Percentiles rank a stretch among this genome's conserved stretches.
phyloP scores from a whole-genome alignment of 805 yeast species.

The Jamesozyma rosinii region DNA sequence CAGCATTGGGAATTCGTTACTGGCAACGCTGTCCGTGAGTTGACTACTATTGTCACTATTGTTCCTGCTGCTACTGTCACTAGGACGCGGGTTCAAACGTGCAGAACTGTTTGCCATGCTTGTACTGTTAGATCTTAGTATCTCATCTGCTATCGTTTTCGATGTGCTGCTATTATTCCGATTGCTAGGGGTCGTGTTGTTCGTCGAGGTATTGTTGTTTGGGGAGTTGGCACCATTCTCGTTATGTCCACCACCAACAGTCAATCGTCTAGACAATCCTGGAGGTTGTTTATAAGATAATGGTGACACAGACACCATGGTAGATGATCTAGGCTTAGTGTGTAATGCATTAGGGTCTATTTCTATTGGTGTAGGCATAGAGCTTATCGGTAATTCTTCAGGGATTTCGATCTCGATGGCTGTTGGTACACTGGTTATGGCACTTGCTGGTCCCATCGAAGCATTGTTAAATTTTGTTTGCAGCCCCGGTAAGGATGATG shows the following conservation, averaged over 20 bases:
- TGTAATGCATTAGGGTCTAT: constrained; percentile 11
- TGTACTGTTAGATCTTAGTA: constrained; percentile 3
- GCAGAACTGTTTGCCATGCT: background rate
- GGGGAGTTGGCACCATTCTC: constrained; percentile 3
- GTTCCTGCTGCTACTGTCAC: background rate
- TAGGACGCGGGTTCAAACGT: background rate
- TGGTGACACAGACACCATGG: constrained; percentile 21
- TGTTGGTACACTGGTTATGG: constrained; percentile 38
- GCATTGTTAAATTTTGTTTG: constrained; percentile 24
- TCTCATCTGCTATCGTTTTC: constrained; percentile 10
- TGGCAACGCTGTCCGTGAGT: background rate
- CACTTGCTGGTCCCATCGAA: constrained; percentile 17
- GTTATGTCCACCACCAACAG: constrained; percentile 22
- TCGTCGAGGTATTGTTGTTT: background rate
- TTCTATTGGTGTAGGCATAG: constrained; percentile 12
- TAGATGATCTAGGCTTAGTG: constrained; percentile 27
- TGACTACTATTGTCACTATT: background rate
- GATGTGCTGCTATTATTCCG: background rate
- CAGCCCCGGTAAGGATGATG: constrained; percentile 22
- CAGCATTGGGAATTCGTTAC: background rate
- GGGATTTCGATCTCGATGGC: constrained; percentile 67
- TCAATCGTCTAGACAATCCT: constrained; percentile 22
- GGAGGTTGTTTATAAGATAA: constrained; percentile 14
- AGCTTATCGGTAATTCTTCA: constrained; percentile 28
- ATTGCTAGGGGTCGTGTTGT: background rate